Percentiles rank a stretch among this genome's conserved stretches.
Evolutionary conservation across 768 basidiomycete species (phyloP).

Genomic region (Boletus pseudopeckii): DNA sequence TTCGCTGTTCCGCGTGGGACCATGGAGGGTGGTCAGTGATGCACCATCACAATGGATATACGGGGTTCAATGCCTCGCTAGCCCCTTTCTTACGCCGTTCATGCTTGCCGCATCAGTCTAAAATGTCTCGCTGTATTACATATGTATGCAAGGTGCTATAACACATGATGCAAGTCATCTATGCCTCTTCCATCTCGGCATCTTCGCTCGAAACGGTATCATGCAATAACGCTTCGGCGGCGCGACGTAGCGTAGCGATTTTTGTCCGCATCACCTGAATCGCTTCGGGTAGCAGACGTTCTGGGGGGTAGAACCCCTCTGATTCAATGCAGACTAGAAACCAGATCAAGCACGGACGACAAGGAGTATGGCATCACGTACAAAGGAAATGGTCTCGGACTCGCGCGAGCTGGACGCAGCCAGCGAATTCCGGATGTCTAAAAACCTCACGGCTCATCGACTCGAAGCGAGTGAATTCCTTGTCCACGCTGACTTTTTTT

Average conservation of each 20-base stretch:
- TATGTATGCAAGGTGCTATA: conserved; percentile 2
- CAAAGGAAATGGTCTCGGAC: conserved; percentile 93
- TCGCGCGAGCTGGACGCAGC: conserved; percentile 75
- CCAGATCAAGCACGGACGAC: background rate
- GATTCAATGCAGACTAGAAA: conserved; percentile 82
- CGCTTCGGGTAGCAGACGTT: conserved; percentile 77
- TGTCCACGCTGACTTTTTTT: conserved; percentile 59
- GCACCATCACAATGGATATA: background rate
- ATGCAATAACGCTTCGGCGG: conserved; percentile 55
- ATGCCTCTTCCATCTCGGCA: conserved; percentile 51
- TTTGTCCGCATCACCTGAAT: conserved; percentile 82
- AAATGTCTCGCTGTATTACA: background rate
- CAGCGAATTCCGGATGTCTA: conserved; percentile 87
- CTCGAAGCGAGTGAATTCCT: conserved; percentile 70
- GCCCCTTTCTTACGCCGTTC: background rate
- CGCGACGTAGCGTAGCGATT: conserved; percentile 54
- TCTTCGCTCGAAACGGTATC: conserved; percentile 43
- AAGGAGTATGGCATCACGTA: conserved; percentile 37
- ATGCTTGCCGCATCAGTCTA: background rate
- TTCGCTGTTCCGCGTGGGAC: conserved; percentile 17
- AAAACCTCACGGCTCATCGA: conserved; percentile 90
- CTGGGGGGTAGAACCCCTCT: conserved; percentile 82
- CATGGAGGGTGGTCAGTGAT: conserved; percentile 10
- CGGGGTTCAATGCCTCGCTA: background rate
- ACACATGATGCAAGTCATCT: conserved; percentile 1